phyloP scores from a whole-genome alignment of 805 yeast species.

The Sugiyamaella boreocaroliniensis region DNA sequence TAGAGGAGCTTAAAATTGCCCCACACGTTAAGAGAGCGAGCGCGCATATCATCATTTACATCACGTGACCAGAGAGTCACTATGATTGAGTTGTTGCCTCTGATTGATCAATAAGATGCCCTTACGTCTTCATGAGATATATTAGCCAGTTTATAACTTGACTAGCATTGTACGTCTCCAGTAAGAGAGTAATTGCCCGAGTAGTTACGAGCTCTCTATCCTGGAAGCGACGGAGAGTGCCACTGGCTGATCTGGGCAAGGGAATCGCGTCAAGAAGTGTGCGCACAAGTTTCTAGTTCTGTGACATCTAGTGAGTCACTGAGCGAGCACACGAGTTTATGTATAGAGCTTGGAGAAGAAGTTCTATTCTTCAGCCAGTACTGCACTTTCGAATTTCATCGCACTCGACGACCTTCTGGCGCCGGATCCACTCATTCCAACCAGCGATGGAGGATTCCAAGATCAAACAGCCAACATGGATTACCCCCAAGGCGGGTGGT shows the following conservation, averaged over 20 bases:
- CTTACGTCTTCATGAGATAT: too few relatives aligned
- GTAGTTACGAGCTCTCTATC: too few relatives aligned
- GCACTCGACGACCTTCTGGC: background rate
- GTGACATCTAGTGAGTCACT: background rate
- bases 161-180: too few relatives aligned
- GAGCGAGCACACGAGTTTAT: background rate
- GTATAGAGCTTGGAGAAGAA: background rate
- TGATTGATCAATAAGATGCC: too few relatives aligned
- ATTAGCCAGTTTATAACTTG: too few relatives aligned
- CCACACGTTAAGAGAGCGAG: too few relatives aligned
- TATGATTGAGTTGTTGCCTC: too few relatives aligned
- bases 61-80: too few relatives aligned
- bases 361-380: background rate
- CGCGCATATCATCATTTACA: too few relatives aligned
- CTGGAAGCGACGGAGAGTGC: background rate
- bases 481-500: background rate
- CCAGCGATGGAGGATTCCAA: constrained; percentile 4
- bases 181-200: too few relatives aligned
- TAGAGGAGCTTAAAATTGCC: background rate
- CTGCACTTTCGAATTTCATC: background rate
- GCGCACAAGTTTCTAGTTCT: too few relatives aligned
- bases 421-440: background rate
- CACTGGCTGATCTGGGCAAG: background rate
- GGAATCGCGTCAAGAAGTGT: background rate
- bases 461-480: constrained; percentile 5